Base-by-base conservation (phyloP, 1,284 basidiomycete species). In the Cutaneotrichosporon spelunceum region DNA sequence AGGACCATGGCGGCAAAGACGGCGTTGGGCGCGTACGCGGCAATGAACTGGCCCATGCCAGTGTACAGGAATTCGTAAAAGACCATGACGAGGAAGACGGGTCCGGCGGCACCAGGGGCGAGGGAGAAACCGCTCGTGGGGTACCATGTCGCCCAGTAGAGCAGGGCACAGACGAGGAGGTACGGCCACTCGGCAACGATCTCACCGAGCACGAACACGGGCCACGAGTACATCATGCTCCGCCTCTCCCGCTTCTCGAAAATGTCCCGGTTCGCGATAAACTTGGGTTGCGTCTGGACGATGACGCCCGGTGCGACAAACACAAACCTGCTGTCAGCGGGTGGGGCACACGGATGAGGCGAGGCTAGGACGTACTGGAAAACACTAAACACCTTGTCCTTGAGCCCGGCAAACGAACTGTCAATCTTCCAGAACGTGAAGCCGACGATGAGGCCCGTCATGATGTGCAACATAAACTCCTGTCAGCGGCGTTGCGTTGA, bases 11-110 rank as follows among this genome's bases (percentile, higher is more conserved):
- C 71, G n/a, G 74, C 74, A 24, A 74, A 72, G 11, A 74, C 71
- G 54, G 72, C 68, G 57, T 72, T 73, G 29, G 73, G 73, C 4
- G 72, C 72, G 56, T 72, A 71, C 2, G 72, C 73, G 26, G 72
- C 72, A 61, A 68, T 49, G 36, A 67, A 57, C 61, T 59, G 62
- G 42, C 71, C 74, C 48, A 77, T 75, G 30, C 73, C 73, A 3
- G 75, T 78, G 64, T 78, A 78, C 16, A 78, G 64, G 68, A 78
- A 72, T 65, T 78, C 76, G 70, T 78, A 78, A 4, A 78, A 61
- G 3, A 73, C 70, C 70, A 78, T 74, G 58, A 75, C 70, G 45
- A 77, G 69, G 67, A 74, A 78, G 14, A 77, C 74, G 36, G 65
- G 65, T 50, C 65, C 65, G 6, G 65, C 65, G 9, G 53, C 47